Conservation (phyloP, 306 rosid species). For the Hippophae rhamnoides region DNA sequence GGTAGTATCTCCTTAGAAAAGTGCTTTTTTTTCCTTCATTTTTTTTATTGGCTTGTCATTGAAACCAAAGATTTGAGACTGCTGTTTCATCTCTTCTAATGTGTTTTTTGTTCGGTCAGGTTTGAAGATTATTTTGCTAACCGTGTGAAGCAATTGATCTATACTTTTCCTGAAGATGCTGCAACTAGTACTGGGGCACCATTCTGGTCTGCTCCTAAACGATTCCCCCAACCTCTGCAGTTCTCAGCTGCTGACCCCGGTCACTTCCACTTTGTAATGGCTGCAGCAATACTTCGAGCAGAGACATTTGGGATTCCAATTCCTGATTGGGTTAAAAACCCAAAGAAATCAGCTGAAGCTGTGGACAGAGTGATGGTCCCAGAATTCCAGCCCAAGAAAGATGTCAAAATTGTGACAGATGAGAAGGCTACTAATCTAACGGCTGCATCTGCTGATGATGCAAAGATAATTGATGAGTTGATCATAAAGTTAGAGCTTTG, state of each 20-base stretch:
- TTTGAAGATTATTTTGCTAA: slow-evolving; percentile 19
- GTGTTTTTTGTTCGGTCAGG: slow-evolving; percentile 4
- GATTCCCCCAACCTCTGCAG: slow-evolving; percentile 18
- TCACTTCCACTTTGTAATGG: slow-evolving; percentile 18
- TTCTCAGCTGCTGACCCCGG: slow-evolving; percentile 17
- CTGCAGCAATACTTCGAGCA: slow-evolving; percentile 18
- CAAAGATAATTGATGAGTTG: slow-evolving; percentile 14
- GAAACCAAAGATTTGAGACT: too few relatives aligned
- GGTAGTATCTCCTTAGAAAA: not conserved
- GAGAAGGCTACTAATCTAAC: slow-evolving; percentile 18
- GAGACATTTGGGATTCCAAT: slow-evolving; percentile 15
- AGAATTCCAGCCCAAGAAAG: slow-evolving; percentile 20
- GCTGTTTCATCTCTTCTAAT: not conserved
- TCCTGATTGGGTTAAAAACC: slow-evolving; percentile 21
- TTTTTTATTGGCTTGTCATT: not conserved
- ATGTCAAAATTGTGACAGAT: slow-evolving; percentile 19
- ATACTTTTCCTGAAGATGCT: slow-evolving; percentile 24
- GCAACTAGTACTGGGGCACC: slow-evolving; percentile 21
- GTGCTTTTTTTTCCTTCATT: too few relatives aligned
- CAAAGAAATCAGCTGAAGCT: slow-evolving; percentile 16
- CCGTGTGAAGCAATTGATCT: slow-evolving; percentile 21
- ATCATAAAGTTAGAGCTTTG: slow-evolving; percentile 11
- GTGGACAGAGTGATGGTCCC: slow-evolving; percentile 17
- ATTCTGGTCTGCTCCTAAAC: slow-evolving; percentile 26
- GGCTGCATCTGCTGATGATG: slow-evolving; percentile 22